Base-by-base conservation (phyloP, 306 rosid species). In the Vigna mungo region DNA sequence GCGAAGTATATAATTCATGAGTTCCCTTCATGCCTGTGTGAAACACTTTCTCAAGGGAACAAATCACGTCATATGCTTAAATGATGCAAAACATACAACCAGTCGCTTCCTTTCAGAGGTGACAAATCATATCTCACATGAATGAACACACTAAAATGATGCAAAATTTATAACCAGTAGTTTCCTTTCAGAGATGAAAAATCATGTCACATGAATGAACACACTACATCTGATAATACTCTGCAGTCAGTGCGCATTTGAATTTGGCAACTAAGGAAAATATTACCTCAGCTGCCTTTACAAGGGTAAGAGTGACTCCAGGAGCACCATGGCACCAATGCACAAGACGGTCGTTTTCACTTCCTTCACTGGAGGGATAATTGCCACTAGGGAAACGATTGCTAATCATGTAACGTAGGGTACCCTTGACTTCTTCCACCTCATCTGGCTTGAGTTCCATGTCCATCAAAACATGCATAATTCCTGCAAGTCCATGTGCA, bases 261-360 rank as follows among this genome's bases (percentile, higher is more conserved):
- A 60, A 61, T 72, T 52, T 72, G 68, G 54, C 21, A 72, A 59
- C 58, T 11, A 16, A 7, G 39, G n/a, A 58, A 70, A 78, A 6
- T 56, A 43, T 61, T 85, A 90, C 94, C 98, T 91, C 89, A 64
- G 91, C 92, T 53, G 92, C 97, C 75, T 83, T 91, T 17, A 78
- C 86, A 67, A 91, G 97, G 12, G 92, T 85, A 55, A 94, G 97
- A 68, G 93, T 74, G 75, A 94, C 81, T 63, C 98, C 98, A 48
- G 96, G 89, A 74, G 97, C 94, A 78, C 97, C 97, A 78, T 94
- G 97, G 85, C 97, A 94, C 97, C 98, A 94, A 68, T 94, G 97
- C 78, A 90, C 97, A 64, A 89, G 92, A 32, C 85, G 86, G 71
- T 94, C 97, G 7, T 89, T 86, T 78, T 88, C 90, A 36, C 75